Conservation (phyloP, 805 yeast genomes). For the Suhomyces pyralidae region DNA sequence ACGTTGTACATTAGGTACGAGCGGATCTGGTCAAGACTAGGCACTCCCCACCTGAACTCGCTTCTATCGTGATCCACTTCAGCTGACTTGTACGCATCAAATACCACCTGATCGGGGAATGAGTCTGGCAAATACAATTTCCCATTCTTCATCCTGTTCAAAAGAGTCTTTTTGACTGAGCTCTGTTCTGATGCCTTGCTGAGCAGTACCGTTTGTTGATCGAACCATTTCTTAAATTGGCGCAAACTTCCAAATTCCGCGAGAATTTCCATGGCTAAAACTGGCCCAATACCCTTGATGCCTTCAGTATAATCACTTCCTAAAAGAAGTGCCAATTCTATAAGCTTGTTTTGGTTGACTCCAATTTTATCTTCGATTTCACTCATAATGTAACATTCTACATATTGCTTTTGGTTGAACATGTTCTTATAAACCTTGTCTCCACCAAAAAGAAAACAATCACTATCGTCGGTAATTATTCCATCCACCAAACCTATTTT, state of each 20-base stretch:
- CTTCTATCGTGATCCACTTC: conserved; percentile 81
- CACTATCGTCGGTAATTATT: conserved; percentile 94
- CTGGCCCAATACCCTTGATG: conserved; percentile 90
- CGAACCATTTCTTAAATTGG: conserved; percentile 56
- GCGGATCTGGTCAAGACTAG: conserved; percentile 77
- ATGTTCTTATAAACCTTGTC: conserved; percentile 79
- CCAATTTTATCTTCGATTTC: conserved; percentile 66
- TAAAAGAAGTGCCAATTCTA: conserved; percentile 75
- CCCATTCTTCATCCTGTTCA: conserved; percentile 51
- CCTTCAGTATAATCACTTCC: conserved; percentile 98
- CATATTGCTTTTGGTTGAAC: conserved; percentile 91
- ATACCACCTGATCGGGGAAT: conserved; percentile 70
- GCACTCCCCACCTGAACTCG: conserved; percentile 84
- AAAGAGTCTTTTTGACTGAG: conserved; percentile 54
- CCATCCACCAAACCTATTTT: conserved; percentile 83
- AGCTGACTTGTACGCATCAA: conserved; percentile 73
- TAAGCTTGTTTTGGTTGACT: conserved; percentile 57
- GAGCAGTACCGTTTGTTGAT: conserved; percentile 35
- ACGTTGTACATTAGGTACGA: conserved; percentile 64
- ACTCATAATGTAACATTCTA: conserved; percentile 69
- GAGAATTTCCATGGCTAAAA: conserved; percentile 81
- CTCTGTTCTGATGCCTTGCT: conserved; percentile 11
- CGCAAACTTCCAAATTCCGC: conserved; percentile 68
- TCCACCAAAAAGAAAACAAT: conserved; percentile 93
- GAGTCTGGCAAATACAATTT: conserved; percentile 53